Evolutionary conservation across 2,329 filamentous ascomycete species (phyloP).

Genomic region (Ophiognomonia clavigignenti-juglandacearum): DNA sequence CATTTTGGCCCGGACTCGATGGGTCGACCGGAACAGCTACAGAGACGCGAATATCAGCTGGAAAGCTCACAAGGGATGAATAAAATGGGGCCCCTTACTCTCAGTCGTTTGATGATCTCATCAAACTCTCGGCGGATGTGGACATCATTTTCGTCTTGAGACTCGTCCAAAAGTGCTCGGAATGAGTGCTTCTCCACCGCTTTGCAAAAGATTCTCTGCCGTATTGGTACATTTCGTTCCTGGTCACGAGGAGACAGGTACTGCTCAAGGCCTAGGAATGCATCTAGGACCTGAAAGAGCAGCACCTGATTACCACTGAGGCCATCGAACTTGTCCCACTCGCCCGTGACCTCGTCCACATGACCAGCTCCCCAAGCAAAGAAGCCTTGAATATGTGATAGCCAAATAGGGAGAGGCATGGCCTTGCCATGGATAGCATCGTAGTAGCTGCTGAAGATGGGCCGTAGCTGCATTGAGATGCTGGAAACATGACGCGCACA

Average conservation of each 20-base stretch:
- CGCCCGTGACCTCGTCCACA: slow-evolving; percentile 16
- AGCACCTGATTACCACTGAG: slow-evolving; percentile 31
- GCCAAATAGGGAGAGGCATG: slow-evolving; percentile 26
- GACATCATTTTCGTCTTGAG: slow-evolving; percentile 17
- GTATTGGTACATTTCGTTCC: slow-evolving; percentile 21
- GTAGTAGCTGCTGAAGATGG: slow-evolving; percentile 23
- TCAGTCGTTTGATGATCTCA: slow-evolving; percentile 26
- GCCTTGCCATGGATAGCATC: slow-evolving; percentile 23
- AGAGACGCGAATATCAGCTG: not conserved
- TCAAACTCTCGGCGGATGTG: slow-evolving; percentile 24
- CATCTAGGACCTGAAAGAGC: slow-evolving; percentile 30
- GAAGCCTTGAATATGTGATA: slow-evolving; percentile 30
- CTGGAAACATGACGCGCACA: slow-evolving; percentile 18
- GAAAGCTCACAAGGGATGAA: not conserved
- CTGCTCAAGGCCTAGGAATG: slow-evolving; percentile 27
- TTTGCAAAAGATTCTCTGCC: slow-evolving; percentile 22
- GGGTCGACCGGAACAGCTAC: slow-evolving; percentile 27
- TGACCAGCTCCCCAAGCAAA: slow-evolving; percentile 30
- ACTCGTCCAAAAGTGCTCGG: slow-evolving; percentile 11
- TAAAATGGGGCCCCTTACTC: slow-evolving; percentile 18
- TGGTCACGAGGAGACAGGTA: slow-evolving; percentile 23
- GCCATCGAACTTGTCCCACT: slow-evolving; percentile 27
- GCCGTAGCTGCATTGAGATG: slow-evolving; percentile 20
- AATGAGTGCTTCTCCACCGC: slow-evolving; percentile 22
- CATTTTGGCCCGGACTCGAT: slow-evolving; percentile 23